These are phyloP conservation scores for Adansonia madagascariensis DNA, from an alignment of 441 rosid genomes.

Conservation along the genomic window DNA sequence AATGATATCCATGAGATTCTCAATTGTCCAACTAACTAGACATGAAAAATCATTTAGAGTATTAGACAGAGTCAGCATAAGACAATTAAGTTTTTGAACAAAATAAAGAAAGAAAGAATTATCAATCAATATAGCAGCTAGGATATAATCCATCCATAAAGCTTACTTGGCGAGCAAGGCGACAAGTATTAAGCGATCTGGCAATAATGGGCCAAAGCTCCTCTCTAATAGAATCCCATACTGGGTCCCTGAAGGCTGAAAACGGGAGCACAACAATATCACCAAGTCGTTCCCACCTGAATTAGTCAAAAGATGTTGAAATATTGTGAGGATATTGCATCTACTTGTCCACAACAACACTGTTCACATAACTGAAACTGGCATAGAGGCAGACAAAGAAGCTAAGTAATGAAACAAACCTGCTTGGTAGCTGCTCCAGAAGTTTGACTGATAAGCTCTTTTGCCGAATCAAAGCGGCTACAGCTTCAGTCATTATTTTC, in stretches of 20 bases:
- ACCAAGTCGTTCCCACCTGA: constrained; percentile 93
- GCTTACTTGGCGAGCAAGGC: constrained; percentile 84
- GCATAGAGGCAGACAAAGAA: constrained; percentile 18
- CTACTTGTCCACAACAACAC: constrained; percentile 1
- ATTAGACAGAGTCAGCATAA: constrained; percentile 5
- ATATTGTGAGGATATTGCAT: constrained; percentile 18
- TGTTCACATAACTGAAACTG: constrained; percentile 13
- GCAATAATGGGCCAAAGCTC: constrained; percentile 83
- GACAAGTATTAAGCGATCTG: constrained; percentile 60
- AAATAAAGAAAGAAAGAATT: constrained; percentile 15
- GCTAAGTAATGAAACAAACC: constrained; percentile 46
- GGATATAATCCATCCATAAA: constrained; percentile 7
- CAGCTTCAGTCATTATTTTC: constrained; percentile 64
- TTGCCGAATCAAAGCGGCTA: constrained; percentile 50
- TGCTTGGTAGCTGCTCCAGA: constrained; percentile 71
- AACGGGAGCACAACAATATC: constrained; percentile 87
- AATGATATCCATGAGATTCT: constrained; percentile 3
- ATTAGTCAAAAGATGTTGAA: constrained; percentile 26
- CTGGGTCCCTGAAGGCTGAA: constrained; percentile 77
- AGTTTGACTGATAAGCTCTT: constrained; percentile 63
- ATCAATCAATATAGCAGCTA: constrained; percentile 14
- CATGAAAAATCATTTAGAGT: neutral
- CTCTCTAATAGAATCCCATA: constrained; percentile 68
- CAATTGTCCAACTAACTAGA: neutral
- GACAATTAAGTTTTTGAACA: neutral